Evolutionary conservation across 1,284 basidiomycete species (phyloP).

Genomic region (Porogramme epimiltina): DNA sequence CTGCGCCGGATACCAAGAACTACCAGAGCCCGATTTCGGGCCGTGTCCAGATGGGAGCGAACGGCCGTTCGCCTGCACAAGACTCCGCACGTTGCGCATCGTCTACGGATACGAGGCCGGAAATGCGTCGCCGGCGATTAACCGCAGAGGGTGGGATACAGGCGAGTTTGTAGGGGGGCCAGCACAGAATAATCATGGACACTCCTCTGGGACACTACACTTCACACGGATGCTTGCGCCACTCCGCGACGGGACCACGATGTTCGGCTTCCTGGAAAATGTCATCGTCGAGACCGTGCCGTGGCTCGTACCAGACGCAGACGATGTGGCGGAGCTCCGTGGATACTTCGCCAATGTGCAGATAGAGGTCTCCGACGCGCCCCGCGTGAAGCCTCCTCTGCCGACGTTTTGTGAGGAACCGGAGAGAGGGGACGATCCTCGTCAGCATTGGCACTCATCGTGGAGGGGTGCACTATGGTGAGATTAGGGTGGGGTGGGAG

Average conservation of each 20-base stretch:
- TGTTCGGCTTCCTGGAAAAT: no score
- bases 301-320: neutral
- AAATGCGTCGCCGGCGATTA: no score
- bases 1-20: neutral
- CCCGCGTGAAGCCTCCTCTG: neutral
- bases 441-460: neutral
- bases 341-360: neutral
- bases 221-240: neutral
- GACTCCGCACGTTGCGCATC: neutral
- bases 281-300: neutral
- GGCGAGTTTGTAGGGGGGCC: no score
- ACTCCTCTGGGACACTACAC: neutral
- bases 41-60: neutral
- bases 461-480: conserved; percentile 1
- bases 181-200: no score
- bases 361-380: neutral
- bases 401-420: neutral
- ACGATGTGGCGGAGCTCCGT: neutral
- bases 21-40: neutral
- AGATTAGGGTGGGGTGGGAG: no score
- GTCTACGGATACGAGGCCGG: neutral
- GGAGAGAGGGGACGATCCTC: neutral
- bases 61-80: neutral
- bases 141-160: no score
- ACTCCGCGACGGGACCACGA: neutral